A percentile compares a stretch with the other conserved stretches of the same genome.
These are phyloP conservation scores for Barbarea vulgaris DNA, from an alignment of 345 rosid genomes.

Conservation along the genomic window DNA sequence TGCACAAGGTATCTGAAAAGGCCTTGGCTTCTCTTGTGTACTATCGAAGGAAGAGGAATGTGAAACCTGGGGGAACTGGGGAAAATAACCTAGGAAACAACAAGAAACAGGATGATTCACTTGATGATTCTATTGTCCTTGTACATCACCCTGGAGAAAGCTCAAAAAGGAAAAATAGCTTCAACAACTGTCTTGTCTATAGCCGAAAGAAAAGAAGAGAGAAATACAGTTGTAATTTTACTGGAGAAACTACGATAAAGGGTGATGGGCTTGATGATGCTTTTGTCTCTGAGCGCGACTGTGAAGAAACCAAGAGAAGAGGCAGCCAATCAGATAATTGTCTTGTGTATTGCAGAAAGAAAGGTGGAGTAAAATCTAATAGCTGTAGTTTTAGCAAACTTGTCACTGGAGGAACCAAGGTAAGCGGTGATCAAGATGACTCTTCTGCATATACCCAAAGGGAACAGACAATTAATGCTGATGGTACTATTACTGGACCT, in stretches of 20 bases:
- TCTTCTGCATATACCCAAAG: constrained; percentile 24
- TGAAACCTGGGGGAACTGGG: constrained; percentile 26
- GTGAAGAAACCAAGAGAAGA: constrained; percentile 34
- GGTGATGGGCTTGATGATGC: constrained; percentile 27
- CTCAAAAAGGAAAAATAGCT: constrained; percentile 27
- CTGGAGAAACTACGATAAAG: constrained; percentile 14
- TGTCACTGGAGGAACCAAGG: constrained; percentile 26
- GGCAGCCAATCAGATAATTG: constrained; percentile 7
- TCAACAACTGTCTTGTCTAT: constrained; percentile 38
- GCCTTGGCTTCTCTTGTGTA: constrained; percentile 54
- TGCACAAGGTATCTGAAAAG: constrained; percentile 47
- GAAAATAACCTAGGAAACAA: constrained; percentile 6
- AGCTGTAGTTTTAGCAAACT: constrained; percentile 17
- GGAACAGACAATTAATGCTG: constrained; percentile 14
- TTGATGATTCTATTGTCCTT: constrained; percentile 30
- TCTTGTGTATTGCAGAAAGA: constrained; percentile 38
- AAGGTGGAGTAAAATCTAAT: constrained; percentile 11
- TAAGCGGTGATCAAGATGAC: constrained; percentile 20
- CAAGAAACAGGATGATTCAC: constrained; percentile 25
- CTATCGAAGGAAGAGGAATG: constrained; percentile 54
- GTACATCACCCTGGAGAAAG: constrained; percentile 22
- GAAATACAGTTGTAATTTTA: background rate
- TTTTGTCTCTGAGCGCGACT: constrained; percentile 16
- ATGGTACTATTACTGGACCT: constrained; percentile 13
- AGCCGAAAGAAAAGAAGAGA: constrained; percentile 34